Conservation (phyloP, 108 stramenopile species). For the Nitzschia inconspicua region DNA sequence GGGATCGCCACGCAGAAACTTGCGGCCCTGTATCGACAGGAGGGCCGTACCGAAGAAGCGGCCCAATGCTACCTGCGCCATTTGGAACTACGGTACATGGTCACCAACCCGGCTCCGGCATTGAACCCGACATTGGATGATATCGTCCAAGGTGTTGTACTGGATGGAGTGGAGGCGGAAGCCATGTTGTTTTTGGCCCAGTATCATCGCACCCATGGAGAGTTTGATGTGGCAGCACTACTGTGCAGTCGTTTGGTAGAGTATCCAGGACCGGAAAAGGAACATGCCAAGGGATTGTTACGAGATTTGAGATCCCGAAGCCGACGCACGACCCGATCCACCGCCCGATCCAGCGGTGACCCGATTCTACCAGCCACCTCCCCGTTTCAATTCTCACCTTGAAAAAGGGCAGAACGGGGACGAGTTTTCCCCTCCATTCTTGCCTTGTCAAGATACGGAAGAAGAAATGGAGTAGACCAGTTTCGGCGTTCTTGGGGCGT, state of each 20-base stretch:
- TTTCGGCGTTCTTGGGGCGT: no score
- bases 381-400: no score
- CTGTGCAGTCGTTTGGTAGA: slow-evolving; percentile 85
- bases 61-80: slow-evolving; percentile 89
- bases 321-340: no score
- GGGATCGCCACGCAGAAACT: slow-evolving; percentile 91
- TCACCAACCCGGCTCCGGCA: slow-evolving; percentile 35
- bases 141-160: slow-evolving; percentile 59
- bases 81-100: slow-evolving; percentile 72
- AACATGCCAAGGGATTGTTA: slow-evolving; percentile 89
- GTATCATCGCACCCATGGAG: slow-evolving; percentile 72
- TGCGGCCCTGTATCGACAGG: slow-evolving; percentile 78
- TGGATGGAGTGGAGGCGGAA: slow-evolving; percentile 88
- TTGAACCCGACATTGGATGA: slow-evolving; percentile 40
- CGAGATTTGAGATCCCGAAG: slow-evolving; percentile 75
- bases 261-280: slow-evolving; percentile 93
- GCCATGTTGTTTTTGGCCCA: slow-evolving; percentile 86
- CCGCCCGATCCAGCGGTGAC: no score
- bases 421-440: no score
- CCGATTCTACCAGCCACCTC: no score
- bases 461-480: no score
- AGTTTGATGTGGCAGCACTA: slow-evolving; percentile 75
- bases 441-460: no score
- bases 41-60: slow-evolving; percentile 82
- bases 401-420: no score